These are phyloP conservation scores for Saccharomyces mikatae DNA, from an alignment of 805 yeast genomes.

Conservation along the genomic window DNA sequence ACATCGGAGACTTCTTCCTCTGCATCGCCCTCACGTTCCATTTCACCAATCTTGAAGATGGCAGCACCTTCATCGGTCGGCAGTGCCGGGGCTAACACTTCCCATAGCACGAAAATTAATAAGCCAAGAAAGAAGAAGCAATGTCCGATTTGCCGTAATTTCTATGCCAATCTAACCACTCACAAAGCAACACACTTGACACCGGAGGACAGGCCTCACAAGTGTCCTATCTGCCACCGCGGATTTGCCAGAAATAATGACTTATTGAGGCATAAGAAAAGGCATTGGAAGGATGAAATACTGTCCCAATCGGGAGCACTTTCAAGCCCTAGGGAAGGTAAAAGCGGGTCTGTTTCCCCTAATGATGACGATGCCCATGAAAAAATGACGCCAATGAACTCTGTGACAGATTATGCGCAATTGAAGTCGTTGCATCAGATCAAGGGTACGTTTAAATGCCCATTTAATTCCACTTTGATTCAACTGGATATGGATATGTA, in stretches of 20 bases:
- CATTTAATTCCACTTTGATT: conserved; percentile 39
- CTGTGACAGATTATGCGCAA: conserved; percentile 15
- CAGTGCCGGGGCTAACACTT: background rate
- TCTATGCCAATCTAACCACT: conserved; percentile 73
- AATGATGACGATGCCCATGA: conserved; percentile 1
- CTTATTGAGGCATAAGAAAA: conserved; percentile 72
- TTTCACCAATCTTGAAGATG: conserved; percentile 9
- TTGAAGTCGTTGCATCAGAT: conserved; percentile 24
- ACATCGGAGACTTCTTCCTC: conserved; percentile 10
- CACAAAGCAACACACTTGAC: conserved; percentile 73
- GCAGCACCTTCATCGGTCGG: background rate
- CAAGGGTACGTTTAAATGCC: conserved; percentile 60
- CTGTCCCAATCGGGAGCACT: background rate
- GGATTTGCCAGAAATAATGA: conserved; percentile 89
- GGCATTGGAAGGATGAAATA: conserved; percentile 66
- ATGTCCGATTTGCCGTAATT: conserved; percentile 61
- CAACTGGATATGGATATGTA: conserved; percentile 26
- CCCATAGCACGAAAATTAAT: conserved; percentile 16
- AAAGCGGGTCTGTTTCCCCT: conserved; percentile 4
- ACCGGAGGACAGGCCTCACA: conserved; percentile 66
- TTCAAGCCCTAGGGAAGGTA: conserved; percentile 1
- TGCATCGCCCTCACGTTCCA: conserved; percentile 12
- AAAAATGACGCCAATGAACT: background rate
- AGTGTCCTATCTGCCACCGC: conserved; percentile 68
- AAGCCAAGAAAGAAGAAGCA: conserved; percentile 57